phyloP scores from a whole-genome alignment of 805 yeast genomes.

The Kuraishia hungarica region DNA sequence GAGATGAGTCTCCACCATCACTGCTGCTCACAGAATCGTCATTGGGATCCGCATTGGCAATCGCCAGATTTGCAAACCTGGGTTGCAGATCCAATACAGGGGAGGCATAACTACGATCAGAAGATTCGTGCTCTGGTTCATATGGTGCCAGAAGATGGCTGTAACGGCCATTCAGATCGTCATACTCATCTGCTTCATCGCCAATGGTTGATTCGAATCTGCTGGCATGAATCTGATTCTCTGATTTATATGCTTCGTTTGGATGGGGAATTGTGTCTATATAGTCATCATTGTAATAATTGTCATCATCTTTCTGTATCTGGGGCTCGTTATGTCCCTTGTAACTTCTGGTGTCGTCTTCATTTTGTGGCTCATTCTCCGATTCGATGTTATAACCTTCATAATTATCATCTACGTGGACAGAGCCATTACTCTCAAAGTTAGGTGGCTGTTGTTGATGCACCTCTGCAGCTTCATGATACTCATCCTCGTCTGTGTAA shows the following conservation, averaged over 20 bases:
- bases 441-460: neutral
- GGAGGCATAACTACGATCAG: neutral
- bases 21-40: neutral
- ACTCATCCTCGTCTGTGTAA: neutral
- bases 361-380: neutral
- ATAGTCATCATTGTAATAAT: neutral
- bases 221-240: no score
- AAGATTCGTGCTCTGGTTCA: neutral
- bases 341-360: neutral
- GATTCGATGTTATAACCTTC: no score
- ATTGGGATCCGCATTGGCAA: neutral
- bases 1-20: neutral
- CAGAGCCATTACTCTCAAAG: neutral
- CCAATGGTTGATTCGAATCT: neutral
- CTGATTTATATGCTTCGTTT: no score
- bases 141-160: neutral
- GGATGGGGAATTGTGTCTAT: neutral
- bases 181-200: neutral
- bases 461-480: neutral
- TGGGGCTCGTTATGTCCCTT: no score
- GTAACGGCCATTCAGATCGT: neutral
- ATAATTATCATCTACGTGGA: neutral
- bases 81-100: conserved; percentile 1
- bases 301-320: neutral
- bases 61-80: neutral